phyloP scores from a whole-genome alignment of 106 monocot species.

The Dendrobium catenatum region DNA sequence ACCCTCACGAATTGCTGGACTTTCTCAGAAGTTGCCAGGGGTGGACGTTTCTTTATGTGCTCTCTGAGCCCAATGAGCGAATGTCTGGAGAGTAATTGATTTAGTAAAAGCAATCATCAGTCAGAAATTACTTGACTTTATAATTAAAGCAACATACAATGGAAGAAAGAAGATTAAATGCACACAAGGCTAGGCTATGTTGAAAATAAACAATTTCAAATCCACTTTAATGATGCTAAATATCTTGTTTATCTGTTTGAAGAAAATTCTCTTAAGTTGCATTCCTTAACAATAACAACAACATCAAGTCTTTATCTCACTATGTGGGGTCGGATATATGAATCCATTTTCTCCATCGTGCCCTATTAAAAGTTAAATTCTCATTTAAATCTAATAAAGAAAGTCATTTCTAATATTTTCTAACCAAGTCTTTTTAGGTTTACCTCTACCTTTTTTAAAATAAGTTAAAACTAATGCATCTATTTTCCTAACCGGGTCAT shows the following conservation, averaged over 20 bases:
- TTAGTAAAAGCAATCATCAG: background rate
- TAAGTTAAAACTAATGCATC: too few relatives aligned
- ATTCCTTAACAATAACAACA: background rate
- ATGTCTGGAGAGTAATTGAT: constrained; percentile 41
- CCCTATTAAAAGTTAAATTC: too few relatives aligned
- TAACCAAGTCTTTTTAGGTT: too few relatives aligned
- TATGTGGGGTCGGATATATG: too few relatives aligned
- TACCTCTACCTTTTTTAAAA: too few relatives aligned
- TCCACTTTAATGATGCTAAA: background rate
- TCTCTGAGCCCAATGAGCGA: constrained; percentile 78
- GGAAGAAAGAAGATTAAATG: background rate
- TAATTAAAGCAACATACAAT: background rate
- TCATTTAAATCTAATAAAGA: too few relatives aligned
- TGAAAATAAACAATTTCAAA: background rate
- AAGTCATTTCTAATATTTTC: too few relatives aligned
- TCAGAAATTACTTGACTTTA: background rate
- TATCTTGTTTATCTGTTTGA: background rate
- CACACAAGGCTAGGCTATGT: background rate
- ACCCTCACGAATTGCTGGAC: constrained; percentile 97
- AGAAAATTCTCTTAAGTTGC: background rate
- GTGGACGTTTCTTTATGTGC: constrained; percentile 98
- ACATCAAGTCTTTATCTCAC: too few relatives aligned
- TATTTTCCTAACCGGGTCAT: too few relatives aligned
- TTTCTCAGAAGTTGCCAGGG: constrained; percentile 91
- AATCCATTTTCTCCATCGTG: too few relatives aligned